Evolutionary conservation across 148 eudicot genomes (phyloP), one percentile per base, ranked within the genome.

Genomic region (Persicaria maculosa): DNA sequence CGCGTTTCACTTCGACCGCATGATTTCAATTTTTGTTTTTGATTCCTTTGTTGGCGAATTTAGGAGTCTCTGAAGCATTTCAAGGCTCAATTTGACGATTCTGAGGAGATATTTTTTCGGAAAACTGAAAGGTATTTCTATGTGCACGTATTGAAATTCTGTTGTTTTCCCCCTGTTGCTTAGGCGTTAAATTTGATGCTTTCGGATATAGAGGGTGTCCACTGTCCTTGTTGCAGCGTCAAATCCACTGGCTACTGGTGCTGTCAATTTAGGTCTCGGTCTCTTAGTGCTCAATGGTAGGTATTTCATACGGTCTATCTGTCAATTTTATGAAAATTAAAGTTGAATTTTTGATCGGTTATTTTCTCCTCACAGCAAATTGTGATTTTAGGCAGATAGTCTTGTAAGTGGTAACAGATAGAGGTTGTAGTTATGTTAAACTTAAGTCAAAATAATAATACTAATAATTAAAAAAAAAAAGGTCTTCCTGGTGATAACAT

Each of bases 31-130:
- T 47, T 71, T 71, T 4, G 31, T 57, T 73, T 7, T 44, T 57
- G 8, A 72, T 25, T 17, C 62, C 48, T 71, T 74, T 48, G 25
- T 78, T 53, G 52, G 69, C 10, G 36, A 68, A 45, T 86, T 78
- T 79, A 93, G 98, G 96, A 88, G 71, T 85, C 88, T 75, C 67
- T 89, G 75, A 85, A 86, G 81, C 92, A 87, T 76, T 71, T 83
- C 47, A 93, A 86, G 83, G 83, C 88, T 59, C 89, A 83, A 15
- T 90, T 79, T 61, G 80, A 44, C 70, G 85, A 52, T 40, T 90
- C 87, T 10, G 96, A 90, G 85, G 85, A 83, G 75, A 48, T 78
- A 61, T n/a, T 87, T 74, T 74, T 77, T 90, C 77, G 90, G 81
- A 68, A 86, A 86, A 81, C 68, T 87, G 45, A 90, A 90, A 89